phyloP scores from a whole-genome alignment of 805 yeast species.

The Wickerhamomyces chambardii region DNA sequence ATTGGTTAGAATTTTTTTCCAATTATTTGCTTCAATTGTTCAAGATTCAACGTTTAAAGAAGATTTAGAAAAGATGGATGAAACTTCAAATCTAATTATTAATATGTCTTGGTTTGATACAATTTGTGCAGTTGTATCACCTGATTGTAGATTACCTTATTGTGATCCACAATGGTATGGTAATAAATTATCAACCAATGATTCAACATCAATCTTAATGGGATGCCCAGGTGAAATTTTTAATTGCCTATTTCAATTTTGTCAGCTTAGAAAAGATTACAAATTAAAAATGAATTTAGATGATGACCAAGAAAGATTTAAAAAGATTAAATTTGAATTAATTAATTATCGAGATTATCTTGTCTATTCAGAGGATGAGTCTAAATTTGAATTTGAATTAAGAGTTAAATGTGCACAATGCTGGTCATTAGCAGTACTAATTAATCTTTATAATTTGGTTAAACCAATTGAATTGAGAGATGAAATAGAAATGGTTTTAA shows the following conservation, averaged over 20 bases:
- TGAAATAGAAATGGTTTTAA: slow-evolving; percentile 20
- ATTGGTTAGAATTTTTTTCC: slow-evolving; percentile 36
- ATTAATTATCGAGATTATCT: slow-evolving; percentile 41
- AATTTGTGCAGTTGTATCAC: slow-evolving; percentile 43
- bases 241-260: slow-evolving; percentile 33
- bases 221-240: slow-evolving; percentile 57
- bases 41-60: slow-evolving; percentile 33
- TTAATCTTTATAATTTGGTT: slow-evolving; percentile 23
- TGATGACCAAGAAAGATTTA: slow-evolving; percentile 10
- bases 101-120: slow-evolving; percentile 57
- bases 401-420: slow-evolving; percentile 46
- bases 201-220: slow-evolving; percentile 44
- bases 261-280: slow-evolving; percentile 23
- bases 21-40: slow-evolving; percentile 40
- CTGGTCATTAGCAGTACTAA: slow-evolving; percentile 35
- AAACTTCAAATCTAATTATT: slow-evolving; percentile 36
- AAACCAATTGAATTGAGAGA: slow-evolving; percentile 13
- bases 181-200: slow-evolving; percentile 23
- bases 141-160: slow-evolving; percentile 46
- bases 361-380: slow-evolving; percentile 10
- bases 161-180: slow-evolving; percentile 49
- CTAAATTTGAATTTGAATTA: slow-evolving; percentile 24
- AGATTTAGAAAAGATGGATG: slow-evolving; percentile 36
- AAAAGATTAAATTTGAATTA: slow-evolving; percentile 24
- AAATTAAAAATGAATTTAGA: slow-evolving; percentile 2